phyloP scores from a whole-genome alignment of 2,329 filamentous ascomycete species.

The Dothideomycetidae sp. region DNA sequence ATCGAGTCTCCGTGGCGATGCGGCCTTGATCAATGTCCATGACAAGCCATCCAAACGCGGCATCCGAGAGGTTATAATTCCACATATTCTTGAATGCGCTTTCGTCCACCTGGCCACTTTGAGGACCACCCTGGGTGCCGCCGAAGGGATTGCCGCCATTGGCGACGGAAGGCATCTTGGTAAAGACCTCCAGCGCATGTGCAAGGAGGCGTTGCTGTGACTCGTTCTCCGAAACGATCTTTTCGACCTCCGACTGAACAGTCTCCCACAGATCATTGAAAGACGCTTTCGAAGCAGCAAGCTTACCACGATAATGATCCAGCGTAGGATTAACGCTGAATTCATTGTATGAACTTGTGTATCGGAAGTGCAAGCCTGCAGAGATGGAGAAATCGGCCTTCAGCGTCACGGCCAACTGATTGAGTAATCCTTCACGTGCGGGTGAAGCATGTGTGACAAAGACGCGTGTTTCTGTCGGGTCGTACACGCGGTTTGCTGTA shows the following conservation, averaged over 20 bases:
- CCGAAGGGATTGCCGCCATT: constrained; percentile 96
- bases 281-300: constrained; percentile 92
- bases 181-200: constrained; percentile 83
- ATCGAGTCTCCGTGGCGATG: constrained; percentile 96
- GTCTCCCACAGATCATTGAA: constrained; percentile 99
- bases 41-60: constrained; percentile 90
- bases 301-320: constrained; percentile 95
- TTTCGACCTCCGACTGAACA: constrained; percentile 88
- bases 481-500: constrained; percentile 94
- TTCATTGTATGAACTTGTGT: constrained; percentile 98
- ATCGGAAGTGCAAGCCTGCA: constrained; percentile 92
- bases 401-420: constrained; percentile 91
- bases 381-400: constrained; percentile 98
- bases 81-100: constrained; percentile 99
- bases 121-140: constrained; percentile 59
- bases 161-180: constrained; percentile 92
- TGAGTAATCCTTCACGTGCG: constrained; percentile 87
- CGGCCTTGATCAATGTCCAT: constrained; percentile 89
- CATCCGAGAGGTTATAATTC: constrained; percentile 98
- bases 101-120: constrained; percentile 85
- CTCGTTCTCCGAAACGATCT: constrained; percentile 84
- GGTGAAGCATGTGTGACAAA: constrained; percentile 96
- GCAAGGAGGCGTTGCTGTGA: constrained; percentile 84
- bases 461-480: constrained; percentile 90
- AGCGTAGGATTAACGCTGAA: constrained; percentile 97